These are phyloP conservation scores for Carex parvula DNA, from an alignment of 176 grass and related monocot genomes.

Conservation along the genomic window DNA sequence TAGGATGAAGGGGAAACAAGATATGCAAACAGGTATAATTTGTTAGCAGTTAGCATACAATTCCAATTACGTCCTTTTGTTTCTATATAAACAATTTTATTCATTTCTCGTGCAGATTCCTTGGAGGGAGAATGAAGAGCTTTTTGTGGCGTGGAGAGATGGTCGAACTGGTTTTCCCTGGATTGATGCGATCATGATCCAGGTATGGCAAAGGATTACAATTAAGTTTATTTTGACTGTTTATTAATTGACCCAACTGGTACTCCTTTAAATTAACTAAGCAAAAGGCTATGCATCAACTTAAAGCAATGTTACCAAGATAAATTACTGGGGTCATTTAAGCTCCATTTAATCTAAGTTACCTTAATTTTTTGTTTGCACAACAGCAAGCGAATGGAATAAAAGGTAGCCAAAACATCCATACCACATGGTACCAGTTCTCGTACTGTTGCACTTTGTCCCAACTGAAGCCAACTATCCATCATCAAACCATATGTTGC, in stretches of 20 bases:
- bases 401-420: background rate
- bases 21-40: constrained; percentile 73
- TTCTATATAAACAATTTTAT: background rate
- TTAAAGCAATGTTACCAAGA: background rate
- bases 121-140: constrained; percentile 60
- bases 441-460: background rate
- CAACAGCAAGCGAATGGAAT: background rate
- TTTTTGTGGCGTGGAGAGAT: constrained; percentile 81
- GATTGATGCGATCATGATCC: constrained; percentile 98
- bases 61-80: background rate
- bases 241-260: background rate
- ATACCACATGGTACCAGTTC: background rate
- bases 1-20: constrained; percentile 68
- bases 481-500: background rate
- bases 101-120: constrained; percentile 48
- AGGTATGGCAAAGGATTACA: constrained; percentile 40
- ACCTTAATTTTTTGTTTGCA: background rate
- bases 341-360: background rate
- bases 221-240: background rate
- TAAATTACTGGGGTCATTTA: background rate
- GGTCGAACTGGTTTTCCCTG: constrained; percentile 81
- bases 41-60: background rate
- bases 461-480: background rate
- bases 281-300: background rate
- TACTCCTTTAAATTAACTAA: background rate